Conservation (phyloP, 2,329 filamentous ascomycete species). For the Ophiostoma quercus region DNA sequence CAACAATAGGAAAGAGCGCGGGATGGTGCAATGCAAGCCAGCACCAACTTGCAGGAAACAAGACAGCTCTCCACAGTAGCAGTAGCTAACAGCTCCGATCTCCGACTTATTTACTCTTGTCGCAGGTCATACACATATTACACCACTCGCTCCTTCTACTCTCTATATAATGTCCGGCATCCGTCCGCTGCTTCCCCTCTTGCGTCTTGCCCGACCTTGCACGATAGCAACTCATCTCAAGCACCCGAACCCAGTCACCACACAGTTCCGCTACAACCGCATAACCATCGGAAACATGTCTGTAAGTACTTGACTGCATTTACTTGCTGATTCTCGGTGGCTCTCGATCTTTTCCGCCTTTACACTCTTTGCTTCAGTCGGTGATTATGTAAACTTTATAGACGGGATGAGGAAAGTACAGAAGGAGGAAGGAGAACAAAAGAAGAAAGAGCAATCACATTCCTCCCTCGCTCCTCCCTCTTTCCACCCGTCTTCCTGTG, state of each 20-base stretch:
- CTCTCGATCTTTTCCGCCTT: background rate
- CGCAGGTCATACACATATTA: background rate
- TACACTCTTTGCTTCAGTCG: background rate
- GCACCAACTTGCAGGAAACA: background rate
- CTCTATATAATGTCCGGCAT: constrained; percentile 14
- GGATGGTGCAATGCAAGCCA: constrained; percentile 7
- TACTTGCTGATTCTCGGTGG: background rate
- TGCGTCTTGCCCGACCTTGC: background rate
- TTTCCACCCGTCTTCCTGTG: background rate
- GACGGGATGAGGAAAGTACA: background rate
- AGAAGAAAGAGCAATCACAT: constrained; percentile 1
- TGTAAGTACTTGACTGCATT: constrained; percentile 1
- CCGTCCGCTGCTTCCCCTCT: constrained; percentile 11
- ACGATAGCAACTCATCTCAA: background rate
- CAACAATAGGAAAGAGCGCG: constrained; percentile 2
- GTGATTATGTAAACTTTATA: background rate
- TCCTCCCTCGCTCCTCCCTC: background rate
- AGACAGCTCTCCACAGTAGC: background rate
- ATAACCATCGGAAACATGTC: background rate
- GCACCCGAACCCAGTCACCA: background rate
- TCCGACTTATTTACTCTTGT: background rate
- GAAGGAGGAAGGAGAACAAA: background rate
- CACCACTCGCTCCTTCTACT: background rate
- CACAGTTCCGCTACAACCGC: too few relatives aligned
- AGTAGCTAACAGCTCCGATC: background rate